Conservation (phyloP, 768 basidiomycete genomes). For the Podaxis sp. region DNA sequence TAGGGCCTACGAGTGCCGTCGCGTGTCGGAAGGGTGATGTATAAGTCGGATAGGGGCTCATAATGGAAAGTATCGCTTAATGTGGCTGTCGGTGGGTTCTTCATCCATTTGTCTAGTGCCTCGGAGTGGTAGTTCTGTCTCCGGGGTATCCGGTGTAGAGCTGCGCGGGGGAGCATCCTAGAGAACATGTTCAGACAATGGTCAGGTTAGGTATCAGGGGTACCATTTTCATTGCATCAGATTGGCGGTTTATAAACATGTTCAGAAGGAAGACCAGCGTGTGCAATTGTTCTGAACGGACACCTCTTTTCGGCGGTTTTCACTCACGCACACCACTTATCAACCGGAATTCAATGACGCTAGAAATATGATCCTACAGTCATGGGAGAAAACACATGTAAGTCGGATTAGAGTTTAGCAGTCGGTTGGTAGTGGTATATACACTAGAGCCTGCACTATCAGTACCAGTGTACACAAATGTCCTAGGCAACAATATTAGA, state of each 20-base stretch:
- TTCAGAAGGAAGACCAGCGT: not conserved
- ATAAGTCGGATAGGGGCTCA: slow-evolving; percentile 64
- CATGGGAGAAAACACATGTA: slow-evolving; percentile 1
- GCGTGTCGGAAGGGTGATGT: slow-evolving; percentile 71
- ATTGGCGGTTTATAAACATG: slow-evolving; percentile 15
- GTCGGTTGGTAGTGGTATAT: slow-evolving; percentile 2
- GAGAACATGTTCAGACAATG: not conserved
- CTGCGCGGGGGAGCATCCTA: not conserved
- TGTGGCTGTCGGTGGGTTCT: slow-evolving; percentile 42
- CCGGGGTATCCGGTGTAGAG: not conserved
- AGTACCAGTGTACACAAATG: slow-evolving; percentile 8
- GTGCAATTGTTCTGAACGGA: not conserved
- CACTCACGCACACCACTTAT: not conserved
- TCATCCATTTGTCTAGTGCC: slow-evolving; percentile 54
- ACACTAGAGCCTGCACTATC: slow-evolving; percentile 4
- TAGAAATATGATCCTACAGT: not conserved
- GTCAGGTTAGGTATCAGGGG: not conserved
- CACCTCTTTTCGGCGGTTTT: slow-evolving; percentile 3
- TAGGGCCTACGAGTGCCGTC: slow-evolving; percentile 53
- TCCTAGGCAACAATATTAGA: slow-evolving; percentile 1
- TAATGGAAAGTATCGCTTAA: slow-evolving; percentile 50
- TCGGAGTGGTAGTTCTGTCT: slow-evolving; percentile 1
- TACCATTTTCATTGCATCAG: not conserved
- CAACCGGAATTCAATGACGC: not conserved
- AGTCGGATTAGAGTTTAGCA: slow-evolving; percentile 8